Conservation (phyloP, 2,329 filamentous ascomycete species). For the Aureobasidium vineae region DNA sequence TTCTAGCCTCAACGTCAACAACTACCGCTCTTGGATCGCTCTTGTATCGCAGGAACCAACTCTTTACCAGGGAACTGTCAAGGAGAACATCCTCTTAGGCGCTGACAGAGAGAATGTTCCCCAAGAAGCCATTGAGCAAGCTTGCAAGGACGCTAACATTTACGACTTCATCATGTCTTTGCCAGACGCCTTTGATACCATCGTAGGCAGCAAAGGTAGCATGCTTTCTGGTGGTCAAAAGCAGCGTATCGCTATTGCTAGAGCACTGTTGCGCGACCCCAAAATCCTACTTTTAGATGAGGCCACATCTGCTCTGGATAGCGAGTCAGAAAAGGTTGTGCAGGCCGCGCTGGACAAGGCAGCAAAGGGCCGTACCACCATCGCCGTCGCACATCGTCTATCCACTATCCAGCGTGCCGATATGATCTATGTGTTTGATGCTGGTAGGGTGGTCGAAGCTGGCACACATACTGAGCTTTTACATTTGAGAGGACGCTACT, state of each 20-base stretch:
- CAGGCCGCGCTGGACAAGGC: slow-evolving; percentile 79
- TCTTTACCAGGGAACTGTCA: slow-evolving; percentile 87
- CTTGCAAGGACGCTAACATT: slow-evolving; percentile 87
- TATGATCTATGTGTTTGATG: slow-evolving; percentile 94
- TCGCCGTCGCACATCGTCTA: slow-evolving; percentile 88
- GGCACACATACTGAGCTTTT: slow-evolving; percentile 68
- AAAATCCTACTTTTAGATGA: slow-evolving; percentile 83
- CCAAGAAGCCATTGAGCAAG: slow-evolving; percentile 71
- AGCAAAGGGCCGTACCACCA: slow-evolving; percentile 70
- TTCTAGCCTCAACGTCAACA: slow-evolving; percentile 73
- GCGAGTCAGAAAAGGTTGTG: slow-evolving; percentile 74
- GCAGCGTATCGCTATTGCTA: slow-evolving; percentile 89
- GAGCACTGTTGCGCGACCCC: slow-evolving; percentile 85
- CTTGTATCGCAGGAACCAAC: slow-evolving; percentile 95
- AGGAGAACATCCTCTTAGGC: slow-evolving; percentile 85
- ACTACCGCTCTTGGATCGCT: slow-evolving; percentile 79
- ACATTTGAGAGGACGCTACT: slow-evolving; percentile 43
- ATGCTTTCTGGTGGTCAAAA: slow-evolving; percentile 90
- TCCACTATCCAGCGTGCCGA: slow-evolving; percentile 95
- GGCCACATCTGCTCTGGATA: slow-evolving; percentile 67
- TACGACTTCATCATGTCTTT: slow-evolving; percentile 87
- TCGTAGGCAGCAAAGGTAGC: slow-evolving; percentile 74
- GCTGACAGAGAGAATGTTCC: slow-evolving; percentile 62
- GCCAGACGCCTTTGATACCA: slow-evolving; percentile 79
- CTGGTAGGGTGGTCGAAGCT: slow-evolving; percentile 78